A percentile compares a stretch with the other conserved stretches of the same genome.
phyloP scores from a whole-genome alignment of 2,329 filamentous ascomycete genomes.

The Fusarium proliferatum region DNA sequence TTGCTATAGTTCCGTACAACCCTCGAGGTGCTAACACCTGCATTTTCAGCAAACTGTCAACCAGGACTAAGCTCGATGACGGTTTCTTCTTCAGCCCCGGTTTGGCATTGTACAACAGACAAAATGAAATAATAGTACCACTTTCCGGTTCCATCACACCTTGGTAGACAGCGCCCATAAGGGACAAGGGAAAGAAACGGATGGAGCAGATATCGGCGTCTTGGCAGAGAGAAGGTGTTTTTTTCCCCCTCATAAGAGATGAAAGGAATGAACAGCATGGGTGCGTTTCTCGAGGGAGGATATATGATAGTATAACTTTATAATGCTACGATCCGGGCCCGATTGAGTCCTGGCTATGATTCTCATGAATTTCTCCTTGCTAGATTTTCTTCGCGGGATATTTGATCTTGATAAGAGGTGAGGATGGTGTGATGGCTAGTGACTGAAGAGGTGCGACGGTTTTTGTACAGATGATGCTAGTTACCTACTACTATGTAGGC shows the following conservation, averaged over 20 bases:
- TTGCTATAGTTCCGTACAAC: too few relatives aligned
- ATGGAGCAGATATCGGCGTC: conserved; percentile 38
- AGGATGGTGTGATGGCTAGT: background rate
- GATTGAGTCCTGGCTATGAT: conserved; percentile 41
- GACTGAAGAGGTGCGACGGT: background rate
- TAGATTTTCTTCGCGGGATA: background rate
- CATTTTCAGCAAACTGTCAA: conserved; percentile 51
- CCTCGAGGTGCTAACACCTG: conserved; percentile 9
- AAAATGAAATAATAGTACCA: conserved; percentile 48
- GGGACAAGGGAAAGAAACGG: conserved; percentile 19
- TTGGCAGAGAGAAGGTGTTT: conserved; percentile 24
- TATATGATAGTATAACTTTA: conserved; percentile 44
- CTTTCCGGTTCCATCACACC: conserved; percentile 44
- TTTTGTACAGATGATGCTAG: background rate
- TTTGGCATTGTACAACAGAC: conserved; percentile 49
- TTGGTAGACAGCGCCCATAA: conserved; percentile 43
- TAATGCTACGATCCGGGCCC: conserved; percentile 41
- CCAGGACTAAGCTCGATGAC: conserved; percentile 46
- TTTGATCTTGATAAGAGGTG: background rate
- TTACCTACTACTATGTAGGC: background rate
- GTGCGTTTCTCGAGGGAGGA: conserved; percentile 9
- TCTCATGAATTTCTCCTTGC: conserved; percentile 18
- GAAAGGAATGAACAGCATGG: conserved; percentile 11
- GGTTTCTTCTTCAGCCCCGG: conserved; percentile 32
- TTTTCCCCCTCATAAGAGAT: background rate